phyloP scores from a whole-genome alignment of 1,284 basidiomycete genomes.

The Sanghuangporus weigelae region DNA sequence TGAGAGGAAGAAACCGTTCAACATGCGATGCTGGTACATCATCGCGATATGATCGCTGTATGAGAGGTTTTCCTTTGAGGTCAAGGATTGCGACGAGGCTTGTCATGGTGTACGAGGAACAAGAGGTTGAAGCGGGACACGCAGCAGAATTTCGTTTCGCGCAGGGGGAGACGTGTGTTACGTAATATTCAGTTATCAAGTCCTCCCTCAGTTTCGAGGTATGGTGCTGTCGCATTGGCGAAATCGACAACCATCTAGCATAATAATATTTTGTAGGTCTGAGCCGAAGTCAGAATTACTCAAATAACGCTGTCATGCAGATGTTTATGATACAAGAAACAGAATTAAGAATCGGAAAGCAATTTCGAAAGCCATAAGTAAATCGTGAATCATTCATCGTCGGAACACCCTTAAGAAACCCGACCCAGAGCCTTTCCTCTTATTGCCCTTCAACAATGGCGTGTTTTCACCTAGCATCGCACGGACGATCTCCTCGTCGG shows the following conservation, averaged over 20 bases:
- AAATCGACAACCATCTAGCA: too few species aligned
- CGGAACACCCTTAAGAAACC: neutral
- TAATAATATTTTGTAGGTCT: neutral
- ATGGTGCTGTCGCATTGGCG: too few species aligned
- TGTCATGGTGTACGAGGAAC: constrained; percentile 37
- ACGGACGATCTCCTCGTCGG: constrained; percentile 13
- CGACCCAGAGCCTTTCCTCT: neutral
- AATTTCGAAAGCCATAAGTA: neutral
- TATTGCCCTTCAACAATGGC: constrained; percentile 3
- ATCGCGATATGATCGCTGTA: constrained; percentile 96
- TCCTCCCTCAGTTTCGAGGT: too few species aligned
- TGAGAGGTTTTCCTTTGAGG: constrained; percentile 97
- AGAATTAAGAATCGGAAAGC: neutral
- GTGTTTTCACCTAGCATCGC: constrained; percentile 16
- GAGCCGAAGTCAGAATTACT: neutral
- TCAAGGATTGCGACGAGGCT: constrained; percentile 91
- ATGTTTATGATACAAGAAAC: neutral
- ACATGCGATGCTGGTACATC: constrained; percentile 88
- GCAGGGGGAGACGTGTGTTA: neutral
- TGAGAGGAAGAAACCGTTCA: constrained; percentile 90
- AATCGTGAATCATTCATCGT: neutral
- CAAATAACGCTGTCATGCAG: neutral
- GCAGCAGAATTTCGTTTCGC: too few species aligned
- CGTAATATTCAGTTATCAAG: too few species aligned
- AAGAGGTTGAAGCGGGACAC: neutral